Conservation (phyloP, 495 filamentous ascomycete species). For the Penicillium desertorum region DNA sequence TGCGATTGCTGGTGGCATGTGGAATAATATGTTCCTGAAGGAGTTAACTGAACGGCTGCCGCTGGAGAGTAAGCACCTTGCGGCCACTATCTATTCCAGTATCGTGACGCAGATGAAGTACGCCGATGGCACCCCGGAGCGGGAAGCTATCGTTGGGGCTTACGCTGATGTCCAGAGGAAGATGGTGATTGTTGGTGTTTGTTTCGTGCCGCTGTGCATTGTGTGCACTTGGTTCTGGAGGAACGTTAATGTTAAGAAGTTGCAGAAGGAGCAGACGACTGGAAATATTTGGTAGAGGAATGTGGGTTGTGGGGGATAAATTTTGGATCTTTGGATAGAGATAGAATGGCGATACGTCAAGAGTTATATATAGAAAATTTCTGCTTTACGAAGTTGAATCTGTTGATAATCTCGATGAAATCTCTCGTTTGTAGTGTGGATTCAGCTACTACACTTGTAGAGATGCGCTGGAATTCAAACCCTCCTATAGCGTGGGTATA, state of each 20-base stretch:
- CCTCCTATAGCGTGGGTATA: conserved; percentile 2
- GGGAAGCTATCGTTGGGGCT: conserved; percentile 51
- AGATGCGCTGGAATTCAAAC: conserved; percentile 5
- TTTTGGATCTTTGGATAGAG: too few species aligned
- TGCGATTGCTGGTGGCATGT: conserved; percentile 61
- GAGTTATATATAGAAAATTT: not conserved
- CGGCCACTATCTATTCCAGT: conserved; percentile 47
- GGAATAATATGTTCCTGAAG: conserved; percentile 56
- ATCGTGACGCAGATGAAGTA: conserved; percentile 51
- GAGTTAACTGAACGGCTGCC: conserved; percentile 57
- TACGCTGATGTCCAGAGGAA: conserved; percentile 54
- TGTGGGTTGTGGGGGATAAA: too few species aligned
- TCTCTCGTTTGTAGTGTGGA: not conserved
- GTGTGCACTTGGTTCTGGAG: conserved; percentile 46
- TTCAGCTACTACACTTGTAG: not conserved
- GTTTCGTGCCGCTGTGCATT: conserved; percentile 45
- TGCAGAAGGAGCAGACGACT: conserved; percentile 27
- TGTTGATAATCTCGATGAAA: not conserved
- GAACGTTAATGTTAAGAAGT: conserved; percentile 53
- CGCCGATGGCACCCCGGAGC: conserved; percentile 44
- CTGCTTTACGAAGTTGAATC: not conserved
- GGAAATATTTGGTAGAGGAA: conserved; percentile 10
- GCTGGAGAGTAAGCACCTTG: conserved; percentile 29
- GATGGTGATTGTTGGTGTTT: conserved; percentile 52
- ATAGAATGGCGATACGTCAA: too few species aligned